Evolutionary conservation across 176 grass and related monocot species (phyloP).

Genomic region (Tillandsia fasciculata): DNA sequence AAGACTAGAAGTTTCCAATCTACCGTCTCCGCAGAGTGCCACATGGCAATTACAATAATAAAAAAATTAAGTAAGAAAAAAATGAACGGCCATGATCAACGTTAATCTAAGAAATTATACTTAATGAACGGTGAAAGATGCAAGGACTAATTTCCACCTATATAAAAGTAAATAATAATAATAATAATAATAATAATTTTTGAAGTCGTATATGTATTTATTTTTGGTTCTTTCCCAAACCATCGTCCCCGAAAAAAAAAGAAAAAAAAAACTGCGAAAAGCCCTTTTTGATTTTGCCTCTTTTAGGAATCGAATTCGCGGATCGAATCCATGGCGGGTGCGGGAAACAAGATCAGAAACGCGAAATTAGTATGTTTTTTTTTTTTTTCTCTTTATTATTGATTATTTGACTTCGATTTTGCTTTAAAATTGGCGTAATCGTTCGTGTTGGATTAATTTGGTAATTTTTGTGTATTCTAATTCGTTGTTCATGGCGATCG

Average conservation of each 20-base stretch:
- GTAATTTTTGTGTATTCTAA: not conserved
- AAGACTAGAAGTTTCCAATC: no score
- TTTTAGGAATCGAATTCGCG: not conserved
- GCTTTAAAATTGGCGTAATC: no score
- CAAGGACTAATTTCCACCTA: no score
- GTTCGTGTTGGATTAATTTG: not conserved
- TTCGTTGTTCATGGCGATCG: not conserved
- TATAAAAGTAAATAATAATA: no score
- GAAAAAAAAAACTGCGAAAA: not conserved
- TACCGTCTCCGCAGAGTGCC: no score
- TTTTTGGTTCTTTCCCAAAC: not conserved
- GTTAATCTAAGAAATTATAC: no score
- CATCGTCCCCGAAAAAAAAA: not conserved
- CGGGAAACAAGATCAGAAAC: conserved; percentile 42
- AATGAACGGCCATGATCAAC: no score
- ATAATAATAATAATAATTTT: not conserved
- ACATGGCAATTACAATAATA: no score
- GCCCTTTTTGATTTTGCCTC: conserved; percentile 2
- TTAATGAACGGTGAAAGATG: no score
- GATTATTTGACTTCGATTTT: no score
- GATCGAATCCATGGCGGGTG: conserved; percentile 28
- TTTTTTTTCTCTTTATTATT: not conserved
- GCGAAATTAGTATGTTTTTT: conserved; percentile 31
- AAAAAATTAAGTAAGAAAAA: no score
- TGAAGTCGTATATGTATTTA: not conserved